phyloP scores from a whole-genome alignment of 441 rosid genomes.

The Capsella rubella region DNA sequence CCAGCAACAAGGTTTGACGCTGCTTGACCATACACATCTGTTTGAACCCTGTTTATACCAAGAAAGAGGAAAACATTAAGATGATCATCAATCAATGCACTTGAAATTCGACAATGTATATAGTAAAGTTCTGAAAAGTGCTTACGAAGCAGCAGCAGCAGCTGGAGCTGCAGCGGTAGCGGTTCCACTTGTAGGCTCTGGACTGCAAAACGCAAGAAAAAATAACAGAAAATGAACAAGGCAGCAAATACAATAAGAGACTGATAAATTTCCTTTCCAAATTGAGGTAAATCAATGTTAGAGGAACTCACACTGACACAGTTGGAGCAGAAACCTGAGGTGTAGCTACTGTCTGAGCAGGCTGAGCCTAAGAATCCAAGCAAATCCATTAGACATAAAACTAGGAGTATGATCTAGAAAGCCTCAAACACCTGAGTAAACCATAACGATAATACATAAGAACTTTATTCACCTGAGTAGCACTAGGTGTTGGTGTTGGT shows the following conservation, averaged over 20 bases:
- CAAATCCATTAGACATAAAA: constrained; percentile 14
- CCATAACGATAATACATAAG: not conserved
- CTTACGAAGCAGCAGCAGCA: constrained; percentile 55
- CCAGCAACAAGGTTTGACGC: constrained; percentile 76
- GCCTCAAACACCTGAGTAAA: not conserved
- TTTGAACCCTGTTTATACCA: constrained; percentile 41
- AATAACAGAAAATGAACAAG: not conserved
- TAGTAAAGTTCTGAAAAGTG: constrained; percentile 32
- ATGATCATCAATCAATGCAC: not conserved
- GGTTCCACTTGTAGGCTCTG: constrained; percentile 49
- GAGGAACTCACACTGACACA: constrained; percentile 51
- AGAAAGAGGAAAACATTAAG: not conserved
- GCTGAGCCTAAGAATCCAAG: constrained; percentile 49
- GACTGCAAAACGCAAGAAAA: constrained; percentile 46
- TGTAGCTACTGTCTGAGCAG: constrained; percentile 50
- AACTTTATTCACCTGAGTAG: constrained; percentile 51
- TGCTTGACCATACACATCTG: constrained; percentile 70
- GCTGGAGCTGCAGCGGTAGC: constrained; percentile 45
- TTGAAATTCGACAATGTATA: not conserved
- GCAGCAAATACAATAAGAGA: constrained; percentile 7
- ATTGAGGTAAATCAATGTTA: not conserved
- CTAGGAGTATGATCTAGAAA: constrained; percentile 27
- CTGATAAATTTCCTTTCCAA: constrained; percentile 17
- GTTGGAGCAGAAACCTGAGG: constrained; percentile 52
- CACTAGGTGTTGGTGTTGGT: constrained; percentile 45